A percentile compares a stretch with the other conserved stretches of the same genome.
Evolutionary conservation across 257 asterid genomes (phyloP).

Genomic region (Osmanthus fragrans): DNA sequence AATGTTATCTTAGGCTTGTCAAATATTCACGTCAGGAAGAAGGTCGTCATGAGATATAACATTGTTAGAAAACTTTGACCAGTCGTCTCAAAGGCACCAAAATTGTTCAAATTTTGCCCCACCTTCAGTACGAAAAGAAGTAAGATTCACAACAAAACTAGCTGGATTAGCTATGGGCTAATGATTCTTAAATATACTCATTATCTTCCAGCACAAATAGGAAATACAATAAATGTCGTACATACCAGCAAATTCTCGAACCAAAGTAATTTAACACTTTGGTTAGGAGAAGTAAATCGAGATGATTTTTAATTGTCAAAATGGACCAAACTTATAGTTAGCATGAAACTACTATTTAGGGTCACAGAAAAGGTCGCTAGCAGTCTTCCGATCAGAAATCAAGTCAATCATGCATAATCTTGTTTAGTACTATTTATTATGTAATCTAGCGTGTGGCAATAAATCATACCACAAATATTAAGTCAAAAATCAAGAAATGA

Average conservation of each 20-base stretch:
- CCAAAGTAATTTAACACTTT: conserved; percentile 8
- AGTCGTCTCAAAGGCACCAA: background rate
- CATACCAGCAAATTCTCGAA: conserved; percentile 13
- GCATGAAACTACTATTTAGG: conserved; percentile 1
- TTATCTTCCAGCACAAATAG: background rate
- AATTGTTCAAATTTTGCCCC: background rate
- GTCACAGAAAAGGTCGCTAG: background rate
- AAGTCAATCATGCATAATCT: background rate
- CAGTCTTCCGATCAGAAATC: background rate
- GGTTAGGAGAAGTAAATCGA: conserved; percentile 20
- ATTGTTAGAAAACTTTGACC: background rate
- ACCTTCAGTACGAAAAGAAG: background rate
- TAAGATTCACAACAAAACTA: background rate
- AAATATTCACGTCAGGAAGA: background rate
- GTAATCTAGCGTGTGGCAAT: background rate
- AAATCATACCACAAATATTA: background rate
- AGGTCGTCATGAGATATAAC: background rate
- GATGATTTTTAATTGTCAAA: conserved; percentile 8
- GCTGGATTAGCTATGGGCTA: background rate
- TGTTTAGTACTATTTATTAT: too few species aligned
- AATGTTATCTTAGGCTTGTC: background rate
- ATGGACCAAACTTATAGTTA: conserved; percentile 3
- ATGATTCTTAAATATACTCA: conserved; percentile 2
- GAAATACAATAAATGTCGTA: background rate
- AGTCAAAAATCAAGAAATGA: background rate